Evolutionary conservation across 164 flowering plant genomes (phyloP), one percentile per base, ranked within the genome.

Genomic region (grape (Vitis vinifera)): DNA sequence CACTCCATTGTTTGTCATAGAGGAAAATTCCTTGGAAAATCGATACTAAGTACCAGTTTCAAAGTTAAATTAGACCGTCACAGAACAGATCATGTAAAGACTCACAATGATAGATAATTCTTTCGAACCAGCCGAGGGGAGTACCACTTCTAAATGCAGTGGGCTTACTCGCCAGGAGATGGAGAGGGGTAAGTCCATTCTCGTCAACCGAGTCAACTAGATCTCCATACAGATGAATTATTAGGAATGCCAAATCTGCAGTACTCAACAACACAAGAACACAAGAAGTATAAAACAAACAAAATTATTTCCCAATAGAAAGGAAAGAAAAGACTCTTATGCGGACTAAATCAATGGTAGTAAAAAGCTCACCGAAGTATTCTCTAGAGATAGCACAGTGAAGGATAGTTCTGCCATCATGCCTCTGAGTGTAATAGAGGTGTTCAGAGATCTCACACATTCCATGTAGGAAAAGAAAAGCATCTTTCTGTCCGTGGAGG

Each of bases 231-330:
- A 51, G 62, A 1, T 56, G 44, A 23, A 77, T 77, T 62, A 81
- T 81, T 4, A 73, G 76, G 63, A 66, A 77, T 14, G 87, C 83
- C 78, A 84, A 72, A 68, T 71, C 87, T 83, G 70, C 27, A 23
- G 27, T 23, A 23, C 27, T 23, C 27, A 23, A 23, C 27, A 23
- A 23, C 27, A 23, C 27, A 23, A 23, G 27, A 23, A 23, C 27
- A 23, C 0, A 23, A 23, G 2, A 23, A 31, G 7, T 31, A 31
- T 2, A 4, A 31, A 4, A 31, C 44, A 4, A 31, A 31, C 44
- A n/a, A n/a, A n/a, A n/a, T n/a, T n/a, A n/a, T n/a, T n/a, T n/a
- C n/a, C n/a, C n/a, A n/a, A n/a, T n/a, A n/a, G n/a, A n/a, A n/a
- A 31, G 4, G 44, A 6, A 1, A 6, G 44, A 6, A 31, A 31